Percentiles rank a stretch among this genome's conserved stretches.
Conservation (phyloP, 2,329 filamentous ascomycete genomes). For the Trichocomaceae sp. region DNA sequence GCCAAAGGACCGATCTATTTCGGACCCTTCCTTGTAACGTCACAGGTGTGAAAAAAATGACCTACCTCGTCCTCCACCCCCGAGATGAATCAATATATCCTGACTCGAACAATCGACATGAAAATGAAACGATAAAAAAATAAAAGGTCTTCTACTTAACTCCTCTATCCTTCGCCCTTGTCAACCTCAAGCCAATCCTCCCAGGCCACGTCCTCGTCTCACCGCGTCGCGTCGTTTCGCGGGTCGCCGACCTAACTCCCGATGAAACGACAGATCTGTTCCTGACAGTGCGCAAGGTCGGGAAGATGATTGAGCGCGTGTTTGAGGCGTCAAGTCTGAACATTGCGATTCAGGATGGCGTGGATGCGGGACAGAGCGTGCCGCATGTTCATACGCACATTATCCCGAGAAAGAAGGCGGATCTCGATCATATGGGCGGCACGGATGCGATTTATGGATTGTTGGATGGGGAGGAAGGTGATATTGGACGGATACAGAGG, state of each 20-base stretch:
- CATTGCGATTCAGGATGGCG: constrained; percentile 89
- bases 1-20: constrained; percentile 53
- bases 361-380: constrained; percentile 86
- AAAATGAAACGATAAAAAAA: neutral
- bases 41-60: constrained; percentile 48
- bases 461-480: constrained; percentile 78
- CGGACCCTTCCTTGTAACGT: constrained; percentile 68
- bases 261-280: constrained; percentile 81
- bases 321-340: constrained; percentile 71
- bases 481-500: constrained; percentile 66
- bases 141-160: constrained; percentile 79
- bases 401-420: constrained; percentile 62
- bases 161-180: constrained; percentile 72
- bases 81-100: neutral
- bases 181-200: constrained; percentile 91
- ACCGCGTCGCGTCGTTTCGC: constrained; percentile 61
- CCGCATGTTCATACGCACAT: constrained; percentile 90
- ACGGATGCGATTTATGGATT: constrained; percentile 73
- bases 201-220: constrained; percentile 91
- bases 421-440: constrained; percentile 52
- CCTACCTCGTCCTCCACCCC: neutral
- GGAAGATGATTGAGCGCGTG: constrained; percentile 62
- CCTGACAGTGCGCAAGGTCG: constrained; percentile 73
- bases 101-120: neutral
- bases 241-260: constrained; percentile 66